Percentiles rank a stretch among this genome's conserved stretches.
Conservation (phyloP, 129 eudicot species). For the Calendula officinalis region DNA sequence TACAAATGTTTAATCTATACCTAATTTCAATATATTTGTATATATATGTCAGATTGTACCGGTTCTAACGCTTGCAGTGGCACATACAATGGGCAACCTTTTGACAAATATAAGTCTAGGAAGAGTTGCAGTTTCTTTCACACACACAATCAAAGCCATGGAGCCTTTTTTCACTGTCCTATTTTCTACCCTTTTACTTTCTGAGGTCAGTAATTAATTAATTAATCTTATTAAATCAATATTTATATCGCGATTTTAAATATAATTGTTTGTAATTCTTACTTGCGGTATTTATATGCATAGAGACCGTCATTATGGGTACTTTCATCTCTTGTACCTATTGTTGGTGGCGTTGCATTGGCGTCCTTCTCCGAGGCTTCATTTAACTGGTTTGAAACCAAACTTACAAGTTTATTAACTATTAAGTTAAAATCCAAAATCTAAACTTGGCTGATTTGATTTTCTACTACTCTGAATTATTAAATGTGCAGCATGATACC, state of each 20-base stretch:
- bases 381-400: conserved; percentile 65
- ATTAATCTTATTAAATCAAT: background rate
- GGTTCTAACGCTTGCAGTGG: conserved; percentile 49
- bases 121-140: conserved; percentile 89
- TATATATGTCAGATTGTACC: conserved; percentile 53
- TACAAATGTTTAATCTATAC: background rate
- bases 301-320: conserved; percentile 84
- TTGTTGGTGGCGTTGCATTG: conserved; percentile 92
- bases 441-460: too few species aligned
- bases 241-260: conserved; percentile 5
- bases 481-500: too few species aligned
- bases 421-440: background rate
- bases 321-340: conserved; percentile 74
- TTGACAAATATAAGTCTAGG: conserved; percentile 88
- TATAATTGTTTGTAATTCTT: background rate
- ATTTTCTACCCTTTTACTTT: conserved; percentile 59
- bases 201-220: conserved; percentile 50
- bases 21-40: background rate
- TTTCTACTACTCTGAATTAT: too few species aligned
- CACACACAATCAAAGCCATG: conserved; percentile 97
- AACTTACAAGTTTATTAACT: background rate
- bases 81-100: conserved; percentile 85
- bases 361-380: conserved; percentile 88
- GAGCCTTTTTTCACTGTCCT: conserved; percentile 95
- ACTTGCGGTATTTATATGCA: conserved; percentile 7